phyloP scores from a whole-genome alignment of 371 early-diverging fungal species.

The Lichtheimia corymbifera region DNA sequence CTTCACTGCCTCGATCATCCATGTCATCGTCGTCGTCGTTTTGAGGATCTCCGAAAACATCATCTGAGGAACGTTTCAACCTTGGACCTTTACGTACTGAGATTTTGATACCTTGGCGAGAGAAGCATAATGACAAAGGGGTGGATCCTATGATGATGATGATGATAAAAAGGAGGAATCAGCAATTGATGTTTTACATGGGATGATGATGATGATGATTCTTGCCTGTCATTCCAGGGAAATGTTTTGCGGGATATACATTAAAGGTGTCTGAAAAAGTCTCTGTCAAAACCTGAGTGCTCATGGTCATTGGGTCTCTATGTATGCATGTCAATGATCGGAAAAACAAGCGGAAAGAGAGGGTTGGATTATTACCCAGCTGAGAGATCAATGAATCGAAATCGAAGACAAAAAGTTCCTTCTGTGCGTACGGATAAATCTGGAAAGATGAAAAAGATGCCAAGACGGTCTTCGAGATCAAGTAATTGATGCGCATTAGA shows the following conservation, averaged over 20 bases:
- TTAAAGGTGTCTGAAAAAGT: conserved; percentile 44
- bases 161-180: not conserved
- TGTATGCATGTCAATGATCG: conserved; percentile 16
- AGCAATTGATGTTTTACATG: conserved; percentile 46
- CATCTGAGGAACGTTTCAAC: conserved; percentile 11
- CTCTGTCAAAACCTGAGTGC: conserved; percentile 30
- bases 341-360: conserved; percentile 17
- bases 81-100: conserved; percentile 53
- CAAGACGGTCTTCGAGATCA: conserved; percentile 34
- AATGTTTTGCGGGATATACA: conserved; percentile 58
- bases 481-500: conserved; percentile 24
- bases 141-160: conserved; percentile 54
- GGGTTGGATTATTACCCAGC: conserved; percentile 28
- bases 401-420: conserved; percentile 45
- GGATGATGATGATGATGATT: conserved; percentile 32
- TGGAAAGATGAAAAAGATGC: conserved; percentile 58
- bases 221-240: conserved; percentile 67
- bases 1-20: not conserved
- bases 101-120: conserved; percentile 71
- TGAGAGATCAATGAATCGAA: conserved; percentile 33
- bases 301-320: conserved; percentile 30
- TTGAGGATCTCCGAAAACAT: conserved; percentile 1
- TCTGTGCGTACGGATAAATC: conserved; percentile 50
- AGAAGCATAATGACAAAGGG: conserved; percentile 67
- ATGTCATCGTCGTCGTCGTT: not conserved